phyloP scores from a whole-genome alignment of 208 protist genomes.

The Polymyxa betae region DNA sequence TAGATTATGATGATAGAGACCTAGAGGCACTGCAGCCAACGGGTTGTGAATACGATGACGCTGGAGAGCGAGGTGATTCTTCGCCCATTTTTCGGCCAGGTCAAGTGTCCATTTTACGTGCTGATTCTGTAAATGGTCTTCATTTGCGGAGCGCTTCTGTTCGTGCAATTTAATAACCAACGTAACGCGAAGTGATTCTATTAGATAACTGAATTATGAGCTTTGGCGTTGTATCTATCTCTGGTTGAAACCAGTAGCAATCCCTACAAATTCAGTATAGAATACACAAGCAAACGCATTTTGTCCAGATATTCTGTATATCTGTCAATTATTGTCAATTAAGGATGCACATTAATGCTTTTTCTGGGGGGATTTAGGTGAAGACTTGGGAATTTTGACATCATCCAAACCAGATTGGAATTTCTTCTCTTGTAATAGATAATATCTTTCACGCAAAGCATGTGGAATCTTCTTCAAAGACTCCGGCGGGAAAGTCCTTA shows the following conservation, averaged over 20 bases:
- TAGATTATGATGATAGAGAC: slow-evolving; percentile 14
- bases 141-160: slow-evolving; percentile 19
- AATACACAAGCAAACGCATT: too few relatives aligned
- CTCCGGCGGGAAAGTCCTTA: slow-evolving; percentile 64
- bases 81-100: neutral
- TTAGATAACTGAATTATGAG: too few relatives aligned
- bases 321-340: too few relatives aligned
- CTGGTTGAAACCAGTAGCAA: too few relatives aligned
- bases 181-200: too few relatives aligned
- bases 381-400: too few relatives aligned
- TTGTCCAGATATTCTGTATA: too few relatives aligned
- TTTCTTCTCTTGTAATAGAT: neutral
- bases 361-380: too few relatives aligned
- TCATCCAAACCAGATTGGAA: too few relatives aligned
- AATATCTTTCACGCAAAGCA: slow-evolving; percentile 59
- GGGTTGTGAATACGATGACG: neutral
- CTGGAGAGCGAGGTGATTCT: neutral
- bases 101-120: neutral
- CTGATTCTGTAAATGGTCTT: neutral
- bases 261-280: too few relatives aligned
- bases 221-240: too few relatives aligned
- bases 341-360: too few relatives aligned
- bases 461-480: slow-evolving; percentile 63
- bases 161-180: neutral
- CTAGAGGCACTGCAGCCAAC: neutral